Conservation (phyloP, 306 rosid genomes). For the Dalbergia cochinchinensis region DNA sequence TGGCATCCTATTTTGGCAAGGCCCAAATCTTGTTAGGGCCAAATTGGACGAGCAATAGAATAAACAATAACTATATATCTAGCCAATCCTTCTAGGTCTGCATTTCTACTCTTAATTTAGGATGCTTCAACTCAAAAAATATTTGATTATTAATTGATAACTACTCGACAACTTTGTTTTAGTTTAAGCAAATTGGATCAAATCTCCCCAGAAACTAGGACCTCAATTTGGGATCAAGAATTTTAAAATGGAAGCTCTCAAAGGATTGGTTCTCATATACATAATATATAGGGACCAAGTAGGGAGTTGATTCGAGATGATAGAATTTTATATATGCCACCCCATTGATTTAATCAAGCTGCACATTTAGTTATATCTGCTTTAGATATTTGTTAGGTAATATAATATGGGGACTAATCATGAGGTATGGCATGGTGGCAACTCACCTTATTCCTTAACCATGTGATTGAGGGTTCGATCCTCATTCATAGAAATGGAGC, state of each 20-base stretch:
- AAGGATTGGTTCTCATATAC: slow-evolving; percentile 16
- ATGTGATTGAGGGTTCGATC: too few relatives aligned
- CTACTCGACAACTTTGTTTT: neutral
- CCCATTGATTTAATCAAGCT: slow-evolving; percentile 35
- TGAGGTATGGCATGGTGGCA: too few relatives aligned
- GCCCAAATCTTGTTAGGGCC: too few relatives aligned
- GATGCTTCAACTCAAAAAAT: neutral
- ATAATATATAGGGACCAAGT: neutral
- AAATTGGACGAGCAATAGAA: too few relatives aligned
- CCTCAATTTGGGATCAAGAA: slow-evolving; percentile 20
- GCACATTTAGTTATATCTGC: slow-evolving; percentile 27
- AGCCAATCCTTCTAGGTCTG: neutral
- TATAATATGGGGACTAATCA: neutral
- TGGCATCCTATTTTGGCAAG: too few relatives aligned
- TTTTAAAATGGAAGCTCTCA: slow-evolving; percentile 42
- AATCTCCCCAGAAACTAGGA: neutral
- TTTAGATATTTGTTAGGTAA: slow-evolving; percentile 39
- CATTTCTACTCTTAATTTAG: neutral
- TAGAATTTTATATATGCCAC: slow-evolving; percentile 15
- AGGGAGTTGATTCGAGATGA: slow-evolving; percentile 5
- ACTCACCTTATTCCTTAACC: too few relatives aligned
- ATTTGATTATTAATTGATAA: neutral
- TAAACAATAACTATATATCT: neutral
- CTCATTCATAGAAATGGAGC: too few relatives aligned
- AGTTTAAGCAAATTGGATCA: neutral